Evolutionary conservation across 495 filamentous ascomycete genomes (phyloP).

Genomic region (Podospora anserina): DNA sequence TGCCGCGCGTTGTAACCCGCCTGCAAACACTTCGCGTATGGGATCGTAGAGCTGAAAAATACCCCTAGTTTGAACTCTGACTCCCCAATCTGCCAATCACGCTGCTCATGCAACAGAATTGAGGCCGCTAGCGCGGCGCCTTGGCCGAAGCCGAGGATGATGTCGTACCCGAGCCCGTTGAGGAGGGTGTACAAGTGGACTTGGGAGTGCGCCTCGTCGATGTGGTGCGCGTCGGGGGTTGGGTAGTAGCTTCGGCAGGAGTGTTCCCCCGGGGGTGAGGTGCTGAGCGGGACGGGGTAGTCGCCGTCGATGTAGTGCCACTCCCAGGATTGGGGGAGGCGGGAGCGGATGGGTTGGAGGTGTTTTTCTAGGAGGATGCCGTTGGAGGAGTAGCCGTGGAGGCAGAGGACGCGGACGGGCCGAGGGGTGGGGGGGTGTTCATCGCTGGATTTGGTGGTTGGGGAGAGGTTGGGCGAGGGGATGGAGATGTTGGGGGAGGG

Average conservation of each 20-base stretch:
- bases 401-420: no score
- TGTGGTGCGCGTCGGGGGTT: background rate
- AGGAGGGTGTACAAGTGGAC: background rate
- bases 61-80: background rate
- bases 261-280: background rate
- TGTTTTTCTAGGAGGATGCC: background rate
- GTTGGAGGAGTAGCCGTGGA: no score
- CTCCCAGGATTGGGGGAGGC: background rate
- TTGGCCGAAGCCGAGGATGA: slow-evolving; percentile 1
- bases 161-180: background rate
- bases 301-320: background rate
- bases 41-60: background rate
- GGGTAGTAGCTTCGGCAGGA: background rate
- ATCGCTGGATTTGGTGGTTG: no score
- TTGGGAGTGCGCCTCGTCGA: background rate
- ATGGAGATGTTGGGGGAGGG: no score
- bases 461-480: no score
- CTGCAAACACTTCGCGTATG: background rate
- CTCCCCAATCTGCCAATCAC: background rate
- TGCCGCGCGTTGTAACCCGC: background rate
- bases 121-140: background rate
- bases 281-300: background rate
- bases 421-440: no score
- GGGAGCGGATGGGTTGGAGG: background rate
- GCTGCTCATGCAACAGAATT: background rate